phyloP scores from a whole-genome alignment of 192 early-diverging fungal species.

The Helicostylum pulchrum region DNA sequence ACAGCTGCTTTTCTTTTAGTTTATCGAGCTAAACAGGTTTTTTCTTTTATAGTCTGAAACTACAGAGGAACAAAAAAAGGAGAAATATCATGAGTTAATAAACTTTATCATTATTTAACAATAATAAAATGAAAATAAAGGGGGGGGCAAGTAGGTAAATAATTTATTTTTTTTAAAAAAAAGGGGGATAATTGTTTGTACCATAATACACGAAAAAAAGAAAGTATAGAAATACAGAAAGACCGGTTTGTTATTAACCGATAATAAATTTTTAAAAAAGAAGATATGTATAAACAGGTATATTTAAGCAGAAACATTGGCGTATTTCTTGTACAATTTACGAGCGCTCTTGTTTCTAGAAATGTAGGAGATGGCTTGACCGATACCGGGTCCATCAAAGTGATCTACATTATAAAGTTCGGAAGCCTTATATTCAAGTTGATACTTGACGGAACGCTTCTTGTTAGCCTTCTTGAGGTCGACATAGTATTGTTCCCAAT shows the following conservation, averaged over 20 bases:
- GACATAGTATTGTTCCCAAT: constrained; percentile 30
- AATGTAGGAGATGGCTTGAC: background rate
- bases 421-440: constrained; percentile 24
- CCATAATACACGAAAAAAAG: background rate
- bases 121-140: too few relatives aligned
- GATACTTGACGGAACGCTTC: background rate
- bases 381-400: constrained; percentile 9
- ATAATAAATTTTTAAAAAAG: too few relatives aligned
- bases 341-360: background rate
- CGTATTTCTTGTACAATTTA: background rate
- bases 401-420: constrained; percentile 9
- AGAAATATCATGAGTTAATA: too few relatives aligned
- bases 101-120: too few relatives aligned
- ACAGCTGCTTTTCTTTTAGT: too few relatives aligned
- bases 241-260: too few relatives aligned
- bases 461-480: constrained; percentile 16
- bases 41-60: too few relatives aligned
- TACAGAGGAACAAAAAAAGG: too few relatives aligned
- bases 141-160: background rate
- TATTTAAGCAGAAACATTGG: background rate
- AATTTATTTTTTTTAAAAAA: constrained; percentile 13
- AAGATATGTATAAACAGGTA: too few relatives aligned
- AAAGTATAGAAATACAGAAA: background rate
- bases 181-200: background rate
- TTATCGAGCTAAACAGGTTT: too few relatives aligned